A percentile compares a stretch with the other conserved stretches of the same genome.
phyloP scores from a whole-genome alignment of 148 eudicot species.

The Linanthus parryae region DNA sequence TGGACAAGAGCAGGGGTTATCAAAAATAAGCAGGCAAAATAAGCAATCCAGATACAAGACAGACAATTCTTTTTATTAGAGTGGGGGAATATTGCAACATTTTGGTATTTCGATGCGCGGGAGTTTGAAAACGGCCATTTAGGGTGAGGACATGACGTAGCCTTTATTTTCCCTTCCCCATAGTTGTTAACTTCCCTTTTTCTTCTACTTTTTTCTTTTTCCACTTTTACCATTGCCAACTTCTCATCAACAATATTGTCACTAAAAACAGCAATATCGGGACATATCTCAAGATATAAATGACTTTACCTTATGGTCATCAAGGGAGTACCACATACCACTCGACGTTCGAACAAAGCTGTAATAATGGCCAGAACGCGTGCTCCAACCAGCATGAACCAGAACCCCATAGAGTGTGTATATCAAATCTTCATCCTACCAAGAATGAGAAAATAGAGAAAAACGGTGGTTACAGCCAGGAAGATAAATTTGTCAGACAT shows the following conservation, averaged over 20 bases:
- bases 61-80: no score
- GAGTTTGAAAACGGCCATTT: no score
- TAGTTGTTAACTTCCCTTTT: no score
- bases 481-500: neutral
- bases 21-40: no score
- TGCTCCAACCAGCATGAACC: conserved; percentile 95
- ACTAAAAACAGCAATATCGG: neutral
- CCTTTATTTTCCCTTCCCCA: no score
- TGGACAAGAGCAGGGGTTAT: no score
- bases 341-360: conserved; percentile 83
- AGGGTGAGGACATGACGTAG: no score
- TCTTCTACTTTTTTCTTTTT: no score
- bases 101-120: no score
- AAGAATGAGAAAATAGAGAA: neutral
- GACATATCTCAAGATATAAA: conserved; percentile 7
- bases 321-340: conserved; percentile 87
- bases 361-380: conserved; percentile 89
- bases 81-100: no score
- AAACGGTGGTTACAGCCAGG: neutral
- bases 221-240: no score
- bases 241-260: neutral
- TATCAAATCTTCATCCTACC: conserved; percentile 70
- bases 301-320: conserved; percentile 74
- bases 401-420: conserved; percentile 89
- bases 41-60: no score